Evolutionary conservation across 371 early-diverging fungal genomes (phyloP).

Genomic region (Funneliformis caledonium): DNA sequence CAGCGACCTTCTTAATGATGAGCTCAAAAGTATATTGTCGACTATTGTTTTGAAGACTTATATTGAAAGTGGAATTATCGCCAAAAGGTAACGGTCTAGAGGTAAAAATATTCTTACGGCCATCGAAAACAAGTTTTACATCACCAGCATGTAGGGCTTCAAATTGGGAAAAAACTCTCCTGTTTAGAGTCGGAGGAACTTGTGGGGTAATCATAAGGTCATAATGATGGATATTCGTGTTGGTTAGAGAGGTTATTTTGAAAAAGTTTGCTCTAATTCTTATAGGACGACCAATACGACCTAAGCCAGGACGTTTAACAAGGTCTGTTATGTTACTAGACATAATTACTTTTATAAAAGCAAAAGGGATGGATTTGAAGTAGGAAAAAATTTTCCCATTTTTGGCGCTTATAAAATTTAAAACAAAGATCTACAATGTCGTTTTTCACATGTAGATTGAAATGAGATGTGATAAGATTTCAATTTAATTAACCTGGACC

Average conservation of each 20-base stretch:
- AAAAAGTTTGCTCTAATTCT: conserved; percentile 3
- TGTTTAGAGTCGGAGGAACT: conserved; percentile 52
- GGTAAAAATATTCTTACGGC: conserved; percentile 62
- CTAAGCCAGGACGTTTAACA: background rate
- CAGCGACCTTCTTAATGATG: conserved; percentile 58
- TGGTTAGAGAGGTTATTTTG: background rate
- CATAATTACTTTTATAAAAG: no score
- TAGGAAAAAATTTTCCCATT: no score
- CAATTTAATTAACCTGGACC: no score
- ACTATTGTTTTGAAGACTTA: conserved; percentile 42
- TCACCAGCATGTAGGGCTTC: conserved; percentile 46
- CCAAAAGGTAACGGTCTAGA: conserved; percentile 52
- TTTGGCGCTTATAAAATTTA: no score
- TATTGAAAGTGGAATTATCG: background rate
- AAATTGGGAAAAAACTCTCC: conserved; percentile 54
- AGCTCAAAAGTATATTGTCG: conserved; percentile 49
- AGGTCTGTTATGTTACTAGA: background rate
- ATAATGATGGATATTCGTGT: conserved; percentile 43
- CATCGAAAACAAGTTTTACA: conserved; percentile 55
- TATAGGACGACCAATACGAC: background rate
- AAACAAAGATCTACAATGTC: no score
- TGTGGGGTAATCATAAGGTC: conserved; percentile 49
- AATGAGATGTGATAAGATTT: no score
- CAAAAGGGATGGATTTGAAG: no score
- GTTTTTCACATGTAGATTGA: no score